Conservation (phyloP, 1,284 basidiomycete genomes). For the Coniophora puteana region DNA sequence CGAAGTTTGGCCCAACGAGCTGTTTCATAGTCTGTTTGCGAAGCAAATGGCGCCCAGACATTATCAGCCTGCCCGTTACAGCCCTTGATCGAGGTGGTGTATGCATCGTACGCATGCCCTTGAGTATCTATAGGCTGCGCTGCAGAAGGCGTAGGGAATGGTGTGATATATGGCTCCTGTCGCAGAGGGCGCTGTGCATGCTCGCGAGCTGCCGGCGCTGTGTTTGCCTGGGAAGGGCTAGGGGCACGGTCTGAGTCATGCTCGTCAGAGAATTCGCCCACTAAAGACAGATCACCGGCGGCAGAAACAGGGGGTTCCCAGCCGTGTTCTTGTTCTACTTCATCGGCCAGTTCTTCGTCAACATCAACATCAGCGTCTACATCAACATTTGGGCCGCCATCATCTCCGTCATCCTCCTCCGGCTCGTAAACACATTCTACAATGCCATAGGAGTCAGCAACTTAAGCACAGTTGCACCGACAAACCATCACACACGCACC, state of each 20-base stretch:
- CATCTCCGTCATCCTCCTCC: background rate
- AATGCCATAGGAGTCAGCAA: slow-evolving; percentile 3
- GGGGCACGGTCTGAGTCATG: background rate
- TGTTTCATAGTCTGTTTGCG: slow-evolving; percentile 15
- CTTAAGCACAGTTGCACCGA: too few species aligned
- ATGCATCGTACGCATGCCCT: background rate
- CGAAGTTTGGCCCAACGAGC: slow-evolving; percentile 16
- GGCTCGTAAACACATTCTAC: slow-evolving; percentile 2
- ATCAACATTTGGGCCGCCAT: background rate
- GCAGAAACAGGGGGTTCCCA: background rate
- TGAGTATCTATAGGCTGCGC: background rate
- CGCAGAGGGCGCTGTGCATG: background rate
- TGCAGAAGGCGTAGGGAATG: background rate
- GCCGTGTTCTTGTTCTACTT: background rate
- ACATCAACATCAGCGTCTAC: slow-evolving; percentile 1
- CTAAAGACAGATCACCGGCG: background rate
- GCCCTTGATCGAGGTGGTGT: background rate
- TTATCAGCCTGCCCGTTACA: background rate
- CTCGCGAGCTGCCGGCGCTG: background rate
- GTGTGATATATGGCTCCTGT: background rate
- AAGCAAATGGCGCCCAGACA: slow-evolving; percentile 12
- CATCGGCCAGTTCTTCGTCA: slow-evolving; percentile 1
- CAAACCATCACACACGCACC: slow-evolving; percentile 1
- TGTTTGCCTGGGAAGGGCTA: too few species aligned
- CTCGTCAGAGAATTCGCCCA: background rate